A percentile compares a stretch with the other conserved stretches of the same genome.
These are phyloP conservation scores for Fusarium decemcellulare DNA, from an alignment of 2,329 filamentous ascomycete species.

Conservation along the genomic window DNA sequence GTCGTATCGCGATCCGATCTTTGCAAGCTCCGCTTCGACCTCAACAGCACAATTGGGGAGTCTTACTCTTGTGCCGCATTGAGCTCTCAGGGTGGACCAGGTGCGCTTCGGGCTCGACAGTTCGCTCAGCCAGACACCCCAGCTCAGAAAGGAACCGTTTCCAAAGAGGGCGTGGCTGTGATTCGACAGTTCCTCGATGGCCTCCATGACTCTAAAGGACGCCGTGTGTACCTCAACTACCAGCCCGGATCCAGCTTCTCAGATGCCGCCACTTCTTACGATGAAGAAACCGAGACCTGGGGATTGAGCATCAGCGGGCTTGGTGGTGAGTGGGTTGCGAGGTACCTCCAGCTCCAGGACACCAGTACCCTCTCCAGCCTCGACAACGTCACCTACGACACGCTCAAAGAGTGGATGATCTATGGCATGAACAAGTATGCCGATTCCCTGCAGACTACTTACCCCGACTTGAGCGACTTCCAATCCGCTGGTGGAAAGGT, in stretches of 20 bases:
- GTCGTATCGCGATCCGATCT: conserved; percentile 13
- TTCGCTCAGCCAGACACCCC: conserved; percentile 36
- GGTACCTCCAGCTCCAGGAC: conserved; percentile 58
- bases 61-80: conserved; percentile 51
- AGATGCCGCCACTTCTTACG: conserved; percentile 51
- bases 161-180: conserved; percentile 52
- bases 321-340: conserved; percentile 56
- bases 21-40: conserved; percentile 17
- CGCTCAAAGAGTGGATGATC: conserved; percentile 68
- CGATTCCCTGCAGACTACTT: conserved; percentile 67
- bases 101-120: conserved; percentile 26
- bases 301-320: conserved; percentile 49
- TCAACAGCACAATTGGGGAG: conserved; percentile 48
- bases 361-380: conserved; percentile 59
- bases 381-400: conserved; percentile 68
- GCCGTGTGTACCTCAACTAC: conserved; percentile 54
- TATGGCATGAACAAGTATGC: conserved; percentile 62
- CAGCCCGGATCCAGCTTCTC: conserved; percentile 51
- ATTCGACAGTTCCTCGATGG: conserved; percentile 53
- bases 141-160: conserved; percentile 51
- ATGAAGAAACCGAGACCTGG: conserved; percentile 51
- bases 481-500: conserved; percentile 66
- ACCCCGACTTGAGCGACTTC: conserved; percentile 67
- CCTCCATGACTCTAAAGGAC: conserved; percentile 50
- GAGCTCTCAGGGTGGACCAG: background rate